Evolutionary conservation across 352 stramenopile genomes (phyloP).

Genomic region (Saprolegnia parasitica): DNA sequence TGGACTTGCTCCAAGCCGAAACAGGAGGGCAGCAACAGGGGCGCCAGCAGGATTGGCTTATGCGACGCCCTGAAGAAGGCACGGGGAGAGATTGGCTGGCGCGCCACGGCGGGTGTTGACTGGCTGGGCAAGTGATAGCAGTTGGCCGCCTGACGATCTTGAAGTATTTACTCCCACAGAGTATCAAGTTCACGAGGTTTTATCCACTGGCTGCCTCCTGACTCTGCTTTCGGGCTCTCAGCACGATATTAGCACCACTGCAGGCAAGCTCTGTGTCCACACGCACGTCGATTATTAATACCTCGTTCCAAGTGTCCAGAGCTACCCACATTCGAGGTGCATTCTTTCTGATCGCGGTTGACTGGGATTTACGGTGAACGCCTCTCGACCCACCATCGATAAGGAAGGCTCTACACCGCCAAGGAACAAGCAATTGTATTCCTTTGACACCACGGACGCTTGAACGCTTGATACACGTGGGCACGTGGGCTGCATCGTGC

Average conservation of each 20-base stretch:
- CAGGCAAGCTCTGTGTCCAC: too few species aligned
- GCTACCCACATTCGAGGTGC: too few species aligned
- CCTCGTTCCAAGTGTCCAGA: too few species aligned
- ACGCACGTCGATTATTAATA: too few species aligned
- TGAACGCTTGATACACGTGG: too few species aligned
- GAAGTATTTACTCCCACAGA: background rate
- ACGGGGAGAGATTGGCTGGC: background rate
- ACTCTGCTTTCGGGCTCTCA: too few species aligned
- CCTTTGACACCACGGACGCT: too few species aligned
- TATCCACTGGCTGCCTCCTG: too few species aligned
- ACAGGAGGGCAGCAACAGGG: background rate
- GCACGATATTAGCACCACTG: too few species aligned
- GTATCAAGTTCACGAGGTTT: background rate
- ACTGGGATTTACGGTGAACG: background rate
- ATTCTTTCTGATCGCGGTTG: background rate
- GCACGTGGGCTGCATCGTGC: too few species aligned
- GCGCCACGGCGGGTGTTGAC: background rate
- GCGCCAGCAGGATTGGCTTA: background rate
- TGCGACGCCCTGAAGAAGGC: background rate
- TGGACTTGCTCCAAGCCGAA: background rate
- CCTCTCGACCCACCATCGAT: background rate
- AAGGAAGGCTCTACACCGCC: too few species aligned
- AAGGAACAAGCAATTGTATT: too few species aligned
- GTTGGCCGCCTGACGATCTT: conserved; percentile 1
- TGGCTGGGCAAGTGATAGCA: background rate